Evolutionary conservation across 148 eudicot species (phyloP).

Genomic region (Heliamphora exappendiculata): DNA sequence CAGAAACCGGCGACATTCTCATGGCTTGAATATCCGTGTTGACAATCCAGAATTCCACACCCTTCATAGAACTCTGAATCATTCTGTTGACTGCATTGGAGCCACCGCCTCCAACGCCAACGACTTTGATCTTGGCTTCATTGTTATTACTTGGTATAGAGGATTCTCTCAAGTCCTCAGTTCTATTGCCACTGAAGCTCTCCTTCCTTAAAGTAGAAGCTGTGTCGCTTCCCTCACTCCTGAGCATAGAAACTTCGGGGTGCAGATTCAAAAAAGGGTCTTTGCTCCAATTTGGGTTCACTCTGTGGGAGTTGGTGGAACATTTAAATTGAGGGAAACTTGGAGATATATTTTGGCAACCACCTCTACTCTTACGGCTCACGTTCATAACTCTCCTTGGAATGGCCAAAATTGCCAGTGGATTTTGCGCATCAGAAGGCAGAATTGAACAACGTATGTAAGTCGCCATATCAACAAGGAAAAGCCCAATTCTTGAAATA

Average conservation of each 20-base stretch:
- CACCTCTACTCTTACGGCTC: background rate
- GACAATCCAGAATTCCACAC: slow-evolving; percentile 90
- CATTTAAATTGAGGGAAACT: slow-evolving; percentile 1
- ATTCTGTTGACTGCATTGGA: slow-evolving; percentile 88
- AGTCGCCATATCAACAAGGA: background rate
- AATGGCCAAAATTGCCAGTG: background rate
- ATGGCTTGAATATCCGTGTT: slow-evolving; percentile 88
- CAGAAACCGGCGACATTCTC: slow-evolving; percentile 77
- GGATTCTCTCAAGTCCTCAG: slow-evolving; percentile 15
- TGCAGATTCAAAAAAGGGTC: slow-evolving; percentile 15
- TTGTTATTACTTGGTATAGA: slow-evolving; percentile 26
- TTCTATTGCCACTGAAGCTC: slow-evolving; percentile 1
- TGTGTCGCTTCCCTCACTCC: slow-evolving; percentile 12
- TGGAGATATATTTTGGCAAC: background rate
- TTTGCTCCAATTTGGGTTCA: slow-evolving; percentile 5
- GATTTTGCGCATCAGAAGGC: background rate
- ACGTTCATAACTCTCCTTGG: background rate
- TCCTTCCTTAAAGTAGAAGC: slow-evolving; percentile 5
- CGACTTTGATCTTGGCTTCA: slow-evolving; percentile 81
- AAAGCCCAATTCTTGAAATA: background rate
- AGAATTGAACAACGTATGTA: background rate
- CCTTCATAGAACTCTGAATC: slow-evolving; percentile 83
- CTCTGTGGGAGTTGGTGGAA: slow-evolving; percentile 8
- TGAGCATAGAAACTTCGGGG: slow-evolving; percentile 13
- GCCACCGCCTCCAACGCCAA: slow-evolving; percentile 94